These are phyloP conservation scores for Arctium minus DNA, from an alignment of 129 eudicot species.

Conservation along the genomic window DNA sequence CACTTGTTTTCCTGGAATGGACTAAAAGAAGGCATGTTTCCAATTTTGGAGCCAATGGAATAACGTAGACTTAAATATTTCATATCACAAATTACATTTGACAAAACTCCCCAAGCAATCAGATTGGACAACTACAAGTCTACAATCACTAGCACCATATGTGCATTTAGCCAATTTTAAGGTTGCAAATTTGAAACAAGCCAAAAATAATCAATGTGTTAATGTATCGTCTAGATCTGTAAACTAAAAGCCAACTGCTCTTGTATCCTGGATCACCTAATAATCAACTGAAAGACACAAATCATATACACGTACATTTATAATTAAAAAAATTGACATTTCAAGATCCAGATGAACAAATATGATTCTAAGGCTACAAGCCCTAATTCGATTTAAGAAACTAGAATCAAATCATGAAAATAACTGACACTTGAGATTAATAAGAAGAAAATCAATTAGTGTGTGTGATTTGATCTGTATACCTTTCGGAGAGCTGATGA, in stretches of 20 bases:
- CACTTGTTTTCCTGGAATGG: not conserved
- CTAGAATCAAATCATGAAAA: not conserved
- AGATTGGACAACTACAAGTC: not conserved
- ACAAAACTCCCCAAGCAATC: not conserved
- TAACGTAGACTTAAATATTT: not conserved
- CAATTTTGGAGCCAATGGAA: not conserved
- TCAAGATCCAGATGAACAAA: not conserved
- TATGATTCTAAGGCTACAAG: not conserved
- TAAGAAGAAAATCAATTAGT: not conserved
- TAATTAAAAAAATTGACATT: not conserved
- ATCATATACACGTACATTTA: slow-evolving; percentile 5
- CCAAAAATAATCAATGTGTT: not conserved
- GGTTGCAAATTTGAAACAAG: not conserved
- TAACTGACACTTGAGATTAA: not conserved
- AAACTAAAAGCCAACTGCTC: not conserved
- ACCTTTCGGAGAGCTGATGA: slow-evolving; percentile 92
- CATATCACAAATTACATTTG: slow-evolving; percentile 5
- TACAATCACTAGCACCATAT: not conserved
- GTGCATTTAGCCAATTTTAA: not conserved
- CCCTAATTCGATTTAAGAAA: slow-evolving; percentile 1
- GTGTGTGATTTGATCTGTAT: slow-evolving; percentile 1
- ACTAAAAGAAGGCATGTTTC: not conserved
- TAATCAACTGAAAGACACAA: not conserved
- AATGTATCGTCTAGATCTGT: slow-evolving; percentile 14
- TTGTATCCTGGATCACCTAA: not conserved